A percentile compares a stretch with the other conserved stretches of the same genome.
Evolutionary conservation across 805 yeast species (phyloP).

Genomic region (Ogataea dorogensis): DNA sequence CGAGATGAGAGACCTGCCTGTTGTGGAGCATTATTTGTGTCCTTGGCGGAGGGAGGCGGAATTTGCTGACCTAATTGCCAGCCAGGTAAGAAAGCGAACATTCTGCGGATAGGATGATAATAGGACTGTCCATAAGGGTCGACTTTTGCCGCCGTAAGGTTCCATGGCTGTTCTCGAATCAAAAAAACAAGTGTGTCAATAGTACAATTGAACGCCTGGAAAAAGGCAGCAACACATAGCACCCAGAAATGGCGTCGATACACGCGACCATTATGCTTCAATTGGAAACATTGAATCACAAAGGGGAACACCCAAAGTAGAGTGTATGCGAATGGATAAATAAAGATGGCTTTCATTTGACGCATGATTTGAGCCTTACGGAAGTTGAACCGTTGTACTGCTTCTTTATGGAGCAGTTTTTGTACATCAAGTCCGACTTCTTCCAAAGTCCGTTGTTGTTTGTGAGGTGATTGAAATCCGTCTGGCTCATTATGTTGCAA

Average conservation of each 20-base stretch:
- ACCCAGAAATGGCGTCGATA: slow-evolving; percentile 61
- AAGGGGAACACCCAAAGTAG: slow-evolving; percentile 82
- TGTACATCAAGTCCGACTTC: slow-evolving; percentile 33
- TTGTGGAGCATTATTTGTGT: not conserved
- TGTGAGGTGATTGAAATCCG: slow-evolving; percentile 3
- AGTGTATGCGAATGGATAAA: slow-evolving; percentile 81
- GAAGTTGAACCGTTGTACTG: slow-evolving; percentile 57
- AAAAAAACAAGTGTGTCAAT: slow-evolving; percentile 76
- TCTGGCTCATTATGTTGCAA: slow-evolving; percentile 15
- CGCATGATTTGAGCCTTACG: slow-evolving; percentile 67
- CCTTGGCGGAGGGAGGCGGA: not conserved
- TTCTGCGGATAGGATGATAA: slow-evolving; percentile 23
- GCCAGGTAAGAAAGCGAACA: slow-evolving; percentile 30
- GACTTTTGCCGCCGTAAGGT: slow-evolving; percentile 27
- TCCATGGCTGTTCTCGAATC: slow-evolving; percentile 80
- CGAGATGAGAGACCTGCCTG: slow-evolving; percentile 6
- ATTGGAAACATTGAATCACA: slow-evolving; percentile 49
- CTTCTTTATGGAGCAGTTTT: slow-evolving; percentile 51
- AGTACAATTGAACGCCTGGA: slow-evolving; percentile 78
- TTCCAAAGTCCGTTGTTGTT: slow-evolving; percentile 11
- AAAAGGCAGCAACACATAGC: slow-evolving; percentile 63
- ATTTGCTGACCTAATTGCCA: slow-evolving; percentile 14
- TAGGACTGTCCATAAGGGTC: slow-evolving; percentile 21
- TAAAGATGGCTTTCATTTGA: slow-evolving; percentile 76
- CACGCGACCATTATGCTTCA: slow-evolving; percentile 50